Percentiles rank a stretch among this genome's conserved stretches.
Evolutionary conservation across 2,329 filamentous ascomycete genomes (phyloP).

Genomic region (Waltergamsia citrina): DNA sequence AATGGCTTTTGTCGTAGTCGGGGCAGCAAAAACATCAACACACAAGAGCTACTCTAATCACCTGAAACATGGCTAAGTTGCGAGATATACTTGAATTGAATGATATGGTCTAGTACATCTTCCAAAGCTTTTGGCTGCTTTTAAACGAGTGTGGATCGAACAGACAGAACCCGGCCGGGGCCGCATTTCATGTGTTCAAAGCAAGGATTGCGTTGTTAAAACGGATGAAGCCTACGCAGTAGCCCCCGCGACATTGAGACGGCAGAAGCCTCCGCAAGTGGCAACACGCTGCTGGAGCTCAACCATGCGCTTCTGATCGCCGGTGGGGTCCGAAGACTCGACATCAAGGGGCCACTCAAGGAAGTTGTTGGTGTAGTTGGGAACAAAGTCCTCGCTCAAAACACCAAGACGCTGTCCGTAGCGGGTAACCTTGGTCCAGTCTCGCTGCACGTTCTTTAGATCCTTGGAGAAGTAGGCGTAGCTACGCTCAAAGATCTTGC

Average conservation of each 20-base stretch:
- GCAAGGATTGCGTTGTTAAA: too few relatives aligned
- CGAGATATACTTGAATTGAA: too few relatives aligned
- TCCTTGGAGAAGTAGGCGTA: slow-evolving; percentile 70
- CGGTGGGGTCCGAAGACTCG: slow-evolving; percentile 57
- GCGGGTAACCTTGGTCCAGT: slow-evolving; percentile 69
- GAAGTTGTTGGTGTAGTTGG: slow-evolving; percentile 69
- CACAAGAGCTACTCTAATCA: too few relatives aligned
- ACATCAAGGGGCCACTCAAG: slow-evolving; percentile 55
- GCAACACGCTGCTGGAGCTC: slow-evolving; percentile 60
- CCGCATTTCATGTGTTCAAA: too few relatives aligned
- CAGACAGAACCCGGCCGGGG: too few relatives aligned
- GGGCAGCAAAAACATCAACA: too few relatives aligned
- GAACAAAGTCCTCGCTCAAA: slow-evolving; percentile 49
- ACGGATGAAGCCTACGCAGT: neutral
- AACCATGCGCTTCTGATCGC: slow-evolving; percentile 68
- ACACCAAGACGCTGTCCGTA: slow-evolving; percentile 69
- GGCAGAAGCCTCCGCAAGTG: slow-evolving; percentile 52
- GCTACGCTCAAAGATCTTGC: slow-evolving; percentile 72
- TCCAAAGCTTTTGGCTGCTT: too few relatives aligned
- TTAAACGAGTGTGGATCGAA: too few relatives aligned
- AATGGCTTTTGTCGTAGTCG: too few relatives aligned
- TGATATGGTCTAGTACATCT: too few relatives aligned
- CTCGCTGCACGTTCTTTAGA: slow-evolving; percentile 63
- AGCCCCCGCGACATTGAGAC: slow-evolving; percentile 21
- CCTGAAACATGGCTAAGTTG: too few relatives aligned